A percentile compares a stretch with the other conserved stretches of the same genome.
phyloP scores from a whole-genome alignment of 768 basidiomycete genomes.

The Clathrus columnatus region DNA sequence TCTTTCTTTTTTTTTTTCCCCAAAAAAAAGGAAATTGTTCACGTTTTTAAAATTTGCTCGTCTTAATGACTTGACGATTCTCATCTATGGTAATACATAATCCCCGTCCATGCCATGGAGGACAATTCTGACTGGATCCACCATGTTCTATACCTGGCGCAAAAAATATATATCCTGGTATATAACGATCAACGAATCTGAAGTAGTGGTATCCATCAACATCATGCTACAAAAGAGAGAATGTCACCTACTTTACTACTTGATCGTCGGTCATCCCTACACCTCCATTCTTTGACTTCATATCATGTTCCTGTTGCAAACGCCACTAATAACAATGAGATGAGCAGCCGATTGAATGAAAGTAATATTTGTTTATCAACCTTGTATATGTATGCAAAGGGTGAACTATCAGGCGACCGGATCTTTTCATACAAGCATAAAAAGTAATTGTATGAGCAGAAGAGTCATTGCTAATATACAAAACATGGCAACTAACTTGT shows the following conservation, averaged over 20 bases:
- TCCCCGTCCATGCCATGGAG: constrained; percentile 41
- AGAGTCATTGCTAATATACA: constrained; percentile 14
- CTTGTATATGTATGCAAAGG: constrained; percentile 54
- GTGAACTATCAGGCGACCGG: constrained; percentile 25
- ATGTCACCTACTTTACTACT: constrained; percentile 42
- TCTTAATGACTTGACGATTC: constrained; percentile 37
- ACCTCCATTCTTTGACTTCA: constrained; percentile 81
- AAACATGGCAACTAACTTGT: constrained; percentile 41
- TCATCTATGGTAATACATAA: constrained; percentile 48
- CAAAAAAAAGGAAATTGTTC: too few species aligned
- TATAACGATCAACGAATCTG: constrained; percentile 88
- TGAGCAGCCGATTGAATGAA: not conserved
- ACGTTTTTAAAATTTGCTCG: constrained; percentile 30
- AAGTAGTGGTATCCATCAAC: constrained; percentile 1
- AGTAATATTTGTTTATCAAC: not conserved
- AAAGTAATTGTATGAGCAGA: constrained; percentile 4
- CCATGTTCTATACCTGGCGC: constrained; percentile 44
- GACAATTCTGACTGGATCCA: constrained; percentile 9
- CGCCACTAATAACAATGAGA: too few species aligned
- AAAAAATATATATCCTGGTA: constrained; percentile 90
- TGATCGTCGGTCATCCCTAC: constrained; percentile 81
- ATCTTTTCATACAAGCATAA: constrained; percentile 28
- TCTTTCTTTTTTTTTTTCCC: too few species aligned
- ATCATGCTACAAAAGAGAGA: not conserved
- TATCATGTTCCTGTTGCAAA: constrained; percentile 78